Percentiles rank a stretch among this genome's conserved stretches.
Conservation (phyloP, 495 filamentous ascomycete genomes). For the Xylaria flabelliformis region DNA sequence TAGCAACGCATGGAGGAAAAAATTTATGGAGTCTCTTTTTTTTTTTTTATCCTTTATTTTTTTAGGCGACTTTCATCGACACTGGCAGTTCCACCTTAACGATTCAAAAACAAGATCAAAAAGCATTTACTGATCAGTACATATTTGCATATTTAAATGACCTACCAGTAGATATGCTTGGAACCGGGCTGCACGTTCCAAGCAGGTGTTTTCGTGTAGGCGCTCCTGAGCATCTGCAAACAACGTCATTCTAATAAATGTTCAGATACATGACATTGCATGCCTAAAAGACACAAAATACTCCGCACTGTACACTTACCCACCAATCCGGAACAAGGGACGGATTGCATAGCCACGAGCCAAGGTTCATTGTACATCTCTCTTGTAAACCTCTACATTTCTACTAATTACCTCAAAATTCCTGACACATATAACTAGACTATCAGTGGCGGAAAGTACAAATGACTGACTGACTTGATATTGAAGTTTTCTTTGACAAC, state of each 20-base stretch:
- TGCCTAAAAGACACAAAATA: not conserved
- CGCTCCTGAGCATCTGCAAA: not conserved
- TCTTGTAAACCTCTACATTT: not conserved
- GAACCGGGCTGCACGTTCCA: not conserved
- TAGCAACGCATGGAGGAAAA: not conserved
- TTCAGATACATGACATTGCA: slow-evolving; percentile 8
- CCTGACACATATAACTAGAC: not conserved
- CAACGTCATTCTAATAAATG: slow-evolving; percentile 26
- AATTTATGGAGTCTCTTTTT: not conserved
- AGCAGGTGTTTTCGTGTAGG: not conserved
- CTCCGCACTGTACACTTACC: slow-evolving; percentile 6
- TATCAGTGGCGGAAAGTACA: not conserved
- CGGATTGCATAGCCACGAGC: slow-evolving; percentile 19
- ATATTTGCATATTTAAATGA: not conserved
- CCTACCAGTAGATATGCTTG: not conserved
- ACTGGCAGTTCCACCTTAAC: not conserved
- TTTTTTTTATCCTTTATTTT: no score
- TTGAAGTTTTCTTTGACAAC: not conserved
- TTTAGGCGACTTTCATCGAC: not conserved
- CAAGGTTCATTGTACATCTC: slow-evolving; percentile 15
- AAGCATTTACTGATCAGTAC: no score
- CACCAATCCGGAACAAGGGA: slow-evolving; percentile 2
- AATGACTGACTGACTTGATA: not conserved
- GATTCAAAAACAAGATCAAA: not conserved
- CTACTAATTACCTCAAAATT: not conserved